Conservation (phyloP, 805 yeast species). For the Diddensiella caesifluorescens region DNA sequence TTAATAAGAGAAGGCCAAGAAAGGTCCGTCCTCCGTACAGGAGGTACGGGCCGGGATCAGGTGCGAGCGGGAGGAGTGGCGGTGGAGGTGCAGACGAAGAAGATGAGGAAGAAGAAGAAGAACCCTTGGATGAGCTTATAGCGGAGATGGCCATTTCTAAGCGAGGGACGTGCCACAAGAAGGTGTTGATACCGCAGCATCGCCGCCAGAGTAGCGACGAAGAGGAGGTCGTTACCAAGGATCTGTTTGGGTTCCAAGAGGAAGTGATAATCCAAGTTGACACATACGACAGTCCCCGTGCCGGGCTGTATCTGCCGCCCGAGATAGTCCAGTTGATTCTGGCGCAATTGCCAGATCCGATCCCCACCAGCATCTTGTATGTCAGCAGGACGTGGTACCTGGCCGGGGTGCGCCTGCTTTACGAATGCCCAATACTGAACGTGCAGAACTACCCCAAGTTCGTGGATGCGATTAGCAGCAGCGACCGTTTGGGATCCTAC, state of each 20-base stretch:
- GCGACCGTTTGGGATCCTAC: slow-evolving; percentile 47
- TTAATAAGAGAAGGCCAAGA: slow-evolving; percentile 82
- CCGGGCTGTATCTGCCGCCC: slow-evolving; percentile 37
- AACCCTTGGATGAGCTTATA: slow-evolving; percentile 1
- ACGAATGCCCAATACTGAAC: slow-evolving; percentile 54
- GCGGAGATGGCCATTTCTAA: neutral
- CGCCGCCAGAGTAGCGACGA: slow-evolving; percentile 2
- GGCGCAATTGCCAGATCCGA: slow-evolving; percentile 21
- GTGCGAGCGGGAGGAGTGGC: neutral
- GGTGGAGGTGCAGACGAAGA: slow-evolving; percentile 14
- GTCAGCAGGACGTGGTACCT: slow-evolving; percentile 59
- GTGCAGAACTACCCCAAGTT: slow-evolving; percentile 67
- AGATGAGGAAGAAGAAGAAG: slow-evolving; percentile 23
- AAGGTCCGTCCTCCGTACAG: slow-evolving; percentile 75
- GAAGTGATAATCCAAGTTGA: slow-evolving; percentile 11
- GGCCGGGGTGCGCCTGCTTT: slow-evolving; percentile 59
- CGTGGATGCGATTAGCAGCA: slow-evolving; percentile 57
- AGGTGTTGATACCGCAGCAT: slow-evolving; percentile 1
- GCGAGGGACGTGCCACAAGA: neutral
- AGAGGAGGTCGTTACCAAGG: slow-evolving; percentile 8
- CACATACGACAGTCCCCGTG: slow-evolving; percentile 8
- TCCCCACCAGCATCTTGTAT: slow-evolving; percentile 43
- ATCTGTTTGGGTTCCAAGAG: neutral
- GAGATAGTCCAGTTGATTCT: slow-evolving; percentile 45
- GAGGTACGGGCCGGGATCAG: slow-evolving; percentile 51